A percentile compares a stretch with the other conserved stretches of the same genome.
These are phyloP conservation scores for Blastobotrys niveus DNA, from an alignment of 1,139 yeast genomes.

Conservation along the genomic window DNA sequence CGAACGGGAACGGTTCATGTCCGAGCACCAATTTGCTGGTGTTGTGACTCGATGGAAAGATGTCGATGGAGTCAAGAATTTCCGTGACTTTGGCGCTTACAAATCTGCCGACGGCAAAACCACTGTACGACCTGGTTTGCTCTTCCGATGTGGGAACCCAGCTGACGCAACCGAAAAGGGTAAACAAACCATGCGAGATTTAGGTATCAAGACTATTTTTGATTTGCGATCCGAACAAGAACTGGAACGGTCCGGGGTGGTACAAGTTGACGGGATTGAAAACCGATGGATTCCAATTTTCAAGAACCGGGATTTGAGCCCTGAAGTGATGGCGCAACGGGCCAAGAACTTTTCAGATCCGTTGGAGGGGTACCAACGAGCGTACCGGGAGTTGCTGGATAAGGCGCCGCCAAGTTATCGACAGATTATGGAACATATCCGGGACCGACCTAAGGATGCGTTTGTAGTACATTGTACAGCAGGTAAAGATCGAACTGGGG, in stretches of 20 bases:
- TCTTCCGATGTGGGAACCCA: slow-evolving; percentile 63
- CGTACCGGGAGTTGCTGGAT: slow-evolving; percentile 55
- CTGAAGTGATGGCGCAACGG: slow-evolving; percentile 56
- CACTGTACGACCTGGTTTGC: slow-evolving; percentile 47
- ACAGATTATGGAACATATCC: slow-evolving; percentile 33
- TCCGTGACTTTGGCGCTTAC: slow-evolving; percentile 83
- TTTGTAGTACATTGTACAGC: slow-evolving; percentile 75
- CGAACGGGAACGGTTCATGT: slow-evolving; percentile 50
- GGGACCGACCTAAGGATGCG: slow-evolving; percentile 47
- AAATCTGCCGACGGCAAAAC: slow-evolving; percentile 25
- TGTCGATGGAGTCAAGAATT: slow-evolving; percentile 64
- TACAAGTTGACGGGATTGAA: slow-evolving; percentile 40
- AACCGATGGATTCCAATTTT: slow-evolving; percentile 59
- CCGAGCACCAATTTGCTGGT: slow-evolving; percentile 38
- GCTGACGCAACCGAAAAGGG: slow-evolving; percentile 46
- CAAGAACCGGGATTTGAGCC: slow-evolving; percentile 52
- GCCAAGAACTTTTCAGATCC: slow-evolving; percentile 54
- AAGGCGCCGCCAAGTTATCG: slow-evolving; percentile 38
- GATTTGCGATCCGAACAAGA: slow-evolving; percentile 69
- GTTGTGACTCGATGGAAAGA: slow-evolving; percentile 50
- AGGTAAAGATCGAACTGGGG: slow-evolving; percentile 84
- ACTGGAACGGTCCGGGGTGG: slow-evolving; percentile 45
- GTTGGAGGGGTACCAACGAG: slow-evolving; percentile 58
- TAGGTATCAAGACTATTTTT: slow-evolving; percentile 54
- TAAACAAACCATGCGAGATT: slow-evolving; percentile 34